Base-by-base conservation (phyloP, 78 protist genomes). In the Cavenderia fasciculata region DNA sequence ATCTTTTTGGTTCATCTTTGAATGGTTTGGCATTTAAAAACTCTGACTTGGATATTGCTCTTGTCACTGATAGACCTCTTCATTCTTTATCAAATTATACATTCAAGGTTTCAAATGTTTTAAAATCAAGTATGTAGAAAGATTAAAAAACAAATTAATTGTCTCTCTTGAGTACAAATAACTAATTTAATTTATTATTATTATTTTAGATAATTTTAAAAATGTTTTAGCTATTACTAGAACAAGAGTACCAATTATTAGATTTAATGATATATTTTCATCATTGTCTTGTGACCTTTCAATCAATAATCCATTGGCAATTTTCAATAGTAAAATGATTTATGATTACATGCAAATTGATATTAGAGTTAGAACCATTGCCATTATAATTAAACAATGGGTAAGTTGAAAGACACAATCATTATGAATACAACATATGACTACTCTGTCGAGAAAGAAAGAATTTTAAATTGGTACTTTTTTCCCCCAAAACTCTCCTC, bases 231-330 rank as follows among this genome's bases (percentile, higher is more conserved):
- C 72, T 38, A 63, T 63, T 40, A 63, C 72, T 27, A 33, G 72
- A 33, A 63, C 72, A 21, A 77, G 87, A 77, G 65, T 77, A 62
- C 87, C 87, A 62, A 43, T 77, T 16, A 62, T 77, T 33, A 59
- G 49, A 27, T 56, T 77, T 36, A 62, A 8, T 38, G 87, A 77
- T 77, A 29, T 27, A 27, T 6, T 23, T n/a, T 56, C 19, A 16
- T 7, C 59, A 12, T 27, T 77, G 11, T 49, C 68, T n/a, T 61
- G 68, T 62, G 87, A 77, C 36, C 8, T 77, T 4, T 77, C 73
- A 25, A 44, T 62, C 2, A 77, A 77, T 36, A 77, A 77, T 63
- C 57, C 47, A 49, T 41, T 77, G 21, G 87, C 87, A 21, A 62
- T 77, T 36, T 52, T 62, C 31, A 77, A 77, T 46, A 49, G 69